These are phyloP conservation scores for Aspergillus taichungensis DNA, from an alignment of 495 filamentous ascomycete genomes.

Conservation along the genomic window DNA sequence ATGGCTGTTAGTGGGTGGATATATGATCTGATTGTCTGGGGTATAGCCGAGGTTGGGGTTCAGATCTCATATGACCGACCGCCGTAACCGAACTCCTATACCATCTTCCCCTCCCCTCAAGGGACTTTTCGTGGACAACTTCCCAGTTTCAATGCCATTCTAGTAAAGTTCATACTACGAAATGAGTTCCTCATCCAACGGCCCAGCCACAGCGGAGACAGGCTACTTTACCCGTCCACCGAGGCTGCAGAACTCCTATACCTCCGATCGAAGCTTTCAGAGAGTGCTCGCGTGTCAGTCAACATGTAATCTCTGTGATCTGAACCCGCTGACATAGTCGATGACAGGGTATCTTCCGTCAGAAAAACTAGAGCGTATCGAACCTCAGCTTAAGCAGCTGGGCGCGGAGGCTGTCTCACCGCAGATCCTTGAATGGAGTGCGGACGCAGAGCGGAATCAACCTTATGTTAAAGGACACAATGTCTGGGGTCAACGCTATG, in stretches of 20 bases:
- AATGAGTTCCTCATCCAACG: slow-evolving; percentile 23
- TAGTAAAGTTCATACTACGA: too few species aligned
- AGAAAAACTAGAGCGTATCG: slow-evolving; percentile 7
- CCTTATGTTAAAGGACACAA: slow-evolving; percentile 31
- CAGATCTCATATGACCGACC: not conserved
- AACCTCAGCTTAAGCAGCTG: slow-evolving; percentile 18
- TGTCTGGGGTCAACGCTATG: slow-evolving; percentile 31
- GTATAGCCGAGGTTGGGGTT: too few species aligned
- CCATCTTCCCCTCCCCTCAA: slow-evolving; percentile 18
- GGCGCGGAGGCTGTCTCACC: slow-evolving; percentile 28
- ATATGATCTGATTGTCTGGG: too few species aligned
- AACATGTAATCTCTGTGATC: not conserved
- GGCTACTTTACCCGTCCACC: slow-evolving; percentile 23
- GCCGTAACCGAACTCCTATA: not conserved
- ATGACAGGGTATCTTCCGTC: slow-evolving; percentile 26
- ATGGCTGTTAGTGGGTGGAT: too few species aligned
- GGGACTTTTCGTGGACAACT: too few species aligned
- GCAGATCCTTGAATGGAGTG: slow-evolving; percentile 24
- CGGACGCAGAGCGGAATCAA: slow-evolving; percentile 27
- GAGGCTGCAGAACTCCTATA: slow-evolving; percentile 24
- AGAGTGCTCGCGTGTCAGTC: slow-evolving; percentile 18
- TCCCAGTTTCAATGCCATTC: too few species aligned
- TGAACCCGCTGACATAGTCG: not conserved
- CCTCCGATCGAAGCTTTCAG: slow-evolving; percentile 22
- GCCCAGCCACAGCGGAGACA: slow-evolving; percentile 25